Evolutionary conservation across 306 rosid genomes (phyloP), one percentile per base, ranked within the genome.

Genomic region (Cucurbita ficifolia): DNA sequence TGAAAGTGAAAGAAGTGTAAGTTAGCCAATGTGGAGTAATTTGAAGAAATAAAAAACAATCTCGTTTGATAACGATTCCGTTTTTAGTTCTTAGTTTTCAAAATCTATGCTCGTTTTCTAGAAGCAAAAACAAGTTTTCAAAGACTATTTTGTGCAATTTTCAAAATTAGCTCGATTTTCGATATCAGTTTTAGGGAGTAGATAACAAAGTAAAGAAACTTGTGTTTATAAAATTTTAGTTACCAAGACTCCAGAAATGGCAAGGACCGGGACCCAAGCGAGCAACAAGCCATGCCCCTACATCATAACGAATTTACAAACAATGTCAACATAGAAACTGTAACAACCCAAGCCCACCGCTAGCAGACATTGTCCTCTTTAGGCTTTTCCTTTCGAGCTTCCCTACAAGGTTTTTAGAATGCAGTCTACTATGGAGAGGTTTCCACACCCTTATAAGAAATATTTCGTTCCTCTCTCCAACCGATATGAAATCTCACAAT

Each of bases 271-370:
- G 10, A 73, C 53, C 39, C 38, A 39, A 8, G 16, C 69, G 16
- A 39, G 76, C 67, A 73, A 39, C 56, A 43, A 73, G 36, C 67
- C 67, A n/a, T 42, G 67, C 14, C 17, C n/a, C 76, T 73, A 14
- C 16, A 72, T 72, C 3, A 35, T 5, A 70, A 33, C 17, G 22
- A 63, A 24, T 7, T 64, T 9, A 10, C 1, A 0, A 10, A 64
- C 10, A 2, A 64, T 0, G 1, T 2, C 14, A 10, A 29, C n/a
- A 71, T 1, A 35, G 5, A 16, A 16, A 29, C 33, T 2, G 0
- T 29, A 29, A 29, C 33, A 29, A 3, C 3, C 3, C 33, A 29
- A 29, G 3, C 3, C 33, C 33, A 29, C 33, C 4, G 33, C 33
- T 29, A 29, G 33, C 33, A 29, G 33, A 29, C 2, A 29, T 29